phyloP scores from a whole-genome alignment of 345 rosid genomes.

The Populus simonii region DNA sequence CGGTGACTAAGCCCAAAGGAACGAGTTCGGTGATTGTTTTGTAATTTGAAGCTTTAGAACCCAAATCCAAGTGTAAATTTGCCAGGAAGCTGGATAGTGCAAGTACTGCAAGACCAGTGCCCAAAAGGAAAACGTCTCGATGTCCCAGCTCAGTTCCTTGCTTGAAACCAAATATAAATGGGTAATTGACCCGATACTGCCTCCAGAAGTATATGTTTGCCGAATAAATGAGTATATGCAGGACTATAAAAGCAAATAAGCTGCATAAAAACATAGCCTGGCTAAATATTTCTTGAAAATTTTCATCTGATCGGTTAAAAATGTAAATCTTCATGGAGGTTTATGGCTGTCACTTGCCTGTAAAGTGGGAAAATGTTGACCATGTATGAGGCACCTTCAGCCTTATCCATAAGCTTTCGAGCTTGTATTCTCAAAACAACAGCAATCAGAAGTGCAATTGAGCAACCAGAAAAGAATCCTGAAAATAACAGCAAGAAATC shows the following conservation, averaged over 20 bases:
- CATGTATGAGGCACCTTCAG: conserved; percentile 49
- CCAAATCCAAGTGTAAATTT: conserved; percentile 55
- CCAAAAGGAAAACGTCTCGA: conserved; percentile 59
- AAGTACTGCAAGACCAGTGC: conserved; percentile 62
- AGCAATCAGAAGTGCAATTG: conserved; percentile 51
- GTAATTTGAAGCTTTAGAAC: conserved; percentile 34
- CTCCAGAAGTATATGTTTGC: conserved; percentile 68
- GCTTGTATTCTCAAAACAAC: conserved; percentile 51
- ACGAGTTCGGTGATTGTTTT: conserved; percentile 47
- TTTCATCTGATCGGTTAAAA: too few species aligned
- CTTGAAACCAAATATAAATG: conserved; percentile 70
- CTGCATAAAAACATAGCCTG: conserved; percentile 37
- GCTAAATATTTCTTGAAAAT: not conserved
- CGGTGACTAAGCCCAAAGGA: conserved; percentile 55
- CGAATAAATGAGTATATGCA: conserved; percentile 62
- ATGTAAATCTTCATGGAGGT: not conserved
- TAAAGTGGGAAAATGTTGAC: conserved; percentile 70
- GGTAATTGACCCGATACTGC: conserved; percentile 58
- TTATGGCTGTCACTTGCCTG: conserved; percentile 38
- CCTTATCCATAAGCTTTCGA: conserved; percentile 42
- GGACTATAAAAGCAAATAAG: conserved; percentile 53
- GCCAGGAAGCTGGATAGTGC: conserved; percentile 48
- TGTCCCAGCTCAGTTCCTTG: conserved; percentile 64
- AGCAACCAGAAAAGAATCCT: conserved; percentile 69
- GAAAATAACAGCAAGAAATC: conserved; percentile 7